Evolutionary conservation across 129 eudicot species (phyloP), one percentile per base, ranked within the genome.

Genomic region (Flaveria brownii): DNA sequence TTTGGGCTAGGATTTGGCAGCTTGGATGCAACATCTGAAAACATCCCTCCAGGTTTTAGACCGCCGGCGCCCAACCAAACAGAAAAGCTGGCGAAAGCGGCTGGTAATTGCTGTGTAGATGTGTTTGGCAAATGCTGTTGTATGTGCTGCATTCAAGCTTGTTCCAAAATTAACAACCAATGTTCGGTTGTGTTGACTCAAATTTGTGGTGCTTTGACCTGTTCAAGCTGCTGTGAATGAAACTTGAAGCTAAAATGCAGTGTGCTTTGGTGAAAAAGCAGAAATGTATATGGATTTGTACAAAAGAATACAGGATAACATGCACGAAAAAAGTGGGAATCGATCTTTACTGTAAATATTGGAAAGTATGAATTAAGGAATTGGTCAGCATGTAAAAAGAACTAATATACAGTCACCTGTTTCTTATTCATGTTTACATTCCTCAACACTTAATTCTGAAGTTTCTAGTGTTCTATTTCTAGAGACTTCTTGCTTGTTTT

Each of bases 1-100:
- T 64, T 86, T 9, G 92, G 92, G 33, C 68, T 88, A n/a, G 95
- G 96, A 33, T 93, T 90, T 70, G 98, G 98, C 9, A 84, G 83
- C 68, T 20, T 90, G 46, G 82, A 8, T 67, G 96, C 96, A 28
- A 90, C 98, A 9, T 65, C 62, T 1, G 96, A 93, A 63, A 93
- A 93, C 82, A 71, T 77, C 41, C 80, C 83, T 46, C 95, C 98
- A 15, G 95, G 91, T 28, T 77, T 71, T 6, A 87, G 77, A 51
- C 78, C 76, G 2, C 83, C 69, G 52, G 43, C 75, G 3, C 88
- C 88, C 10, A 96, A 81, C 28, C 86, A 87, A 10, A 86, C 87
- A 33, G 98, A 93, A 56, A 77, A 81, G 36, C 67, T 93, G 14
- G 91, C 50, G 13, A 78, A 62, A 71, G 92, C 85, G 62, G 84